Base-by-base conservation (phyloP, 371 early-diverging fungal species). In the Apophysomyces variabilis region DNA sequence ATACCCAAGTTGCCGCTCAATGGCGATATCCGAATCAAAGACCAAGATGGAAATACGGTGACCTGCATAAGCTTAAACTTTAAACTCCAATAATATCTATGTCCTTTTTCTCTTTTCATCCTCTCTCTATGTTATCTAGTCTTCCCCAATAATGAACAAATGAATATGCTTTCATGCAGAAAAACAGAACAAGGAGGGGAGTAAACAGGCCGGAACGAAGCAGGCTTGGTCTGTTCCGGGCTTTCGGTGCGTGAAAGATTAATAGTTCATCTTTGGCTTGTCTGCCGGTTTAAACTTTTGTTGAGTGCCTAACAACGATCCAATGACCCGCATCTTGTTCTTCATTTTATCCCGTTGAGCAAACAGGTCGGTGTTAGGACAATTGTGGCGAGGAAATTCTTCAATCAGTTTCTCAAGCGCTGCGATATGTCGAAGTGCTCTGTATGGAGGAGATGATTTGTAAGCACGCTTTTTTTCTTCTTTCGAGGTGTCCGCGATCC, bases 311-410 rank as follows among this genome's bases (percentile, higher is more conserved):
- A 90, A 65, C 36, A 86, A 72, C 8, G 89, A 85, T 1, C 76
- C 78, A 11, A 87, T 79, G 4, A 86, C 85, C 45, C 84, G 76
- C 66, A 86, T 77, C 69, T 87, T 90, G 65, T 86, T 87, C 37
- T 86, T 79, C 71, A 90, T 86, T 61, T 79, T 86, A 50, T 86
- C 86, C 47, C 85, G 66, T 39, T 84, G 65, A 9, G 78, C 86
- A 64, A 83, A 70, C 36, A 89, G 75, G 56, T 88, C 89, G 35
- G 78, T 76, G 7, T 86, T 83, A 37, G 82, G 80, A 59, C 85
- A 79, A 62, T 90, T 90, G 26, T 77, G 75, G 7, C 69, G 70
- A 5, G 90, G 90, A 64, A 87, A 88, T 18, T 78, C 72, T 32
- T 83, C 72, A 58, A 84, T 73, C 37, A 80, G 63, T 16, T 77